Evolutionary conservation across 2,329 filamentous ascomycete species (phyloP).

Genomic region (Huntiella decipiens): DNA sequence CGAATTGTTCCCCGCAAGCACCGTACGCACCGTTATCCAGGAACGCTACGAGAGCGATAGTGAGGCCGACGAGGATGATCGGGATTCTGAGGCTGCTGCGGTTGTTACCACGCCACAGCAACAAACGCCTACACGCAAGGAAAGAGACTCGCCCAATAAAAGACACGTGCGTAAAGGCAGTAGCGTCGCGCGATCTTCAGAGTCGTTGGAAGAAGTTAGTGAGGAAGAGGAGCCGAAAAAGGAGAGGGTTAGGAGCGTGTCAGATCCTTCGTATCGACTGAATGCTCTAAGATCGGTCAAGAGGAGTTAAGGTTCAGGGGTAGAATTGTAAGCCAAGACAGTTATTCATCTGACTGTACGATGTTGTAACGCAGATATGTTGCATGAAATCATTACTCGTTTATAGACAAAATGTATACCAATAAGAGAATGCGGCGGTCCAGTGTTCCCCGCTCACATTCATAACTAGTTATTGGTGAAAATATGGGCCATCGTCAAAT

Average conservation of each 20-base stretch:
- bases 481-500: too few relatives aligned
- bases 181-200: slow-evolving; percentile 4
- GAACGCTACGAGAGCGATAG: slow-evolving; percentile 44
- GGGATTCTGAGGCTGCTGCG: slow-evolving; percentile 11
- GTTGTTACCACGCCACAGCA: not conserved
- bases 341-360: too few relatives aligned
- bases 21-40: slow-evolving; percentile 69
- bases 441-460: not conserved
- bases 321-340: too few relatives aligned
- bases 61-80: slow-evolving; percentile 21
- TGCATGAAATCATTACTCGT: too few relatives aligned
- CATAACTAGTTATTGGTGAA: not conserved
- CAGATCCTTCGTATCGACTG: slow-evolving; percentile 19
- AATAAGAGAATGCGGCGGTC: too few relatives aligned
- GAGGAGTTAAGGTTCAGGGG: too few relatives aligned
- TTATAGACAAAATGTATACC: too few relatives aligned
- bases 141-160: slow-evolving; percentile 8
- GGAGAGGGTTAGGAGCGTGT: slow-evolving; percentile 37
- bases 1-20: slow-evolving; percentile 81
- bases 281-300: slow-evolving; percentile 2
- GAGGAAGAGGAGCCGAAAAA: slow-evolving; percentile 25
- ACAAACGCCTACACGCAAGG: not conserved
- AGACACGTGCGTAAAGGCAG: slow-evolving; percentile 7
- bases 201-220: slow-evolving; percentile 6
- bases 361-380: too few relatives aligned